Base-by-base conservation (phyloP, 805 yeast species). In the Cyberlindnera americana region DNA sequence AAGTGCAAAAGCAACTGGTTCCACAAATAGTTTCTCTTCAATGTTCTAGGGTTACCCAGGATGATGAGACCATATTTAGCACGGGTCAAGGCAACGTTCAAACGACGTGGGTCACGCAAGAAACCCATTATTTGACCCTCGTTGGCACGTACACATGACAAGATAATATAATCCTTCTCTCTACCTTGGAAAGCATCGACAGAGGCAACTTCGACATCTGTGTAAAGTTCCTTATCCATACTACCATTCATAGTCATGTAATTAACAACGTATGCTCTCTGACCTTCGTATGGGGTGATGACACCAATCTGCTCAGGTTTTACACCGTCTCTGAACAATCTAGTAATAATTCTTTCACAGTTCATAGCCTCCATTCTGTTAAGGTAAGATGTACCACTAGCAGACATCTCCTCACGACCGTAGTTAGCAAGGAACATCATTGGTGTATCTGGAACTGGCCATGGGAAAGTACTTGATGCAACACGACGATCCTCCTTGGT, bases 121-220 rank as follows among this genome's bases (percentile, higher is more conserved):
- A 89, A 88, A 6, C 96, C 96, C 51, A 89, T 83, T 10, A 76
- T 74, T 45, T 79, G 81, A 38, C 70, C 71, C 19, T 77, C 81
- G 57, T 88, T 88, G 19, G 95, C 83, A 52, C 96, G 71, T 23
- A 88, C 96, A 54, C 93, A 77, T 3, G 93, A 78, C 44, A 88
- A 67, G 17, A 89, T 72, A 28, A 88, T 81, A 41, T 79, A 81
- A 53, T 84, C 89, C 63, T 86, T 88, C 54, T 87, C 96, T 52
- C 95, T 72, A 22, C 96, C 96, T 62, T 88, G 96, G 66, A 88
- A 88, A 2, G 96, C 93, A 61, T 88, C 96, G n/a, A 88, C 83
- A n/a, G 95, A 84, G 6, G 93, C 88, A 21, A 90, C 89, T 63
- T 90, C 97, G 33, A 90, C 83, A 37, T 76, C 79, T 35, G 70